Conservation (phyloP, 2,329 filamentous ascomycete species). For the Colletotrichum magnum region DNA sequence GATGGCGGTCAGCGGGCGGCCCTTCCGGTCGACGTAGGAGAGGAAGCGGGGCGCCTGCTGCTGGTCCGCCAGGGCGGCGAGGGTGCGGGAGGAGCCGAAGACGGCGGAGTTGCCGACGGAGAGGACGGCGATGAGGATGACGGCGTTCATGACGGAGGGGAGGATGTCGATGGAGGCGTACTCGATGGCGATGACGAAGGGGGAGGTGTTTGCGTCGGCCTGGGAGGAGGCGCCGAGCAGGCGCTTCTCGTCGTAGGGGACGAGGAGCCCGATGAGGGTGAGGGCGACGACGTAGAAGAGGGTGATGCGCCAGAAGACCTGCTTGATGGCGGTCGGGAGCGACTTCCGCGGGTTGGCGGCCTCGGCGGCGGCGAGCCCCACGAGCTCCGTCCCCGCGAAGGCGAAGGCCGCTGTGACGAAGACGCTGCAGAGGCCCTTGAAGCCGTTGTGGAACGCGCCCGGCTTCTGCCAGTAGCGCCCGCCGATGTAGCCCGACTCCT, state of each 20-base stretch:
- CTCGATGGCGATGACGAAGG: slow-evolving; percentile 93
- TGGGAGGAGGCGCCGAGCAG: slow-evolving; percentile 70
- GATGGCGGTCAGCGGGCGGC: slow-evolving; percentile 84
- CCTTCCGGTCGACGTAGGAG: slow-evolving; percentile 85
- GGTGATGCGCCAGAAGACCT: slow-evolving; percentile 94
- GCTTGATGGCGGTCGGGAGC: slow-evolving; percentile 88
- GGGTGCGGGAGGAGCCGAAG: slow-evolving; percentile 90
- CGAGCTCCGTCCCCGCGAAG: slow-evolving; percentile 82
- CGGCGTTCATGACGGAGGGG: slow-evolving; percentile 93
- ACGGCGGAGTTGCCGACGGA: slow-evolving; percentile 94
- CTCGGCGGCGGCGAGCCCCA: slow-evolving; percentile 83
- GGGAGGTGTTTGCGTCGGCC: slow-evolving; percentile 78
- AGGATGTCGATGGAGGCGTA: slow-evolving; percentile 86
- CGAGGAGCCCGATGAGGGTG: slow-evolving; percentile 84
- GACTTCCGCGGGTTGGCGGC: slow-evolving; percentile 85
- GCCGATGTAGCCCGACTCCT: slow-evolving; percentile 82
- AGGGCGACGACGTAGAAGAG: slow-evolving; percentile 92
- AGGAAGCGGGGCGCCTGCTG: slow-evolving; percentile 84
- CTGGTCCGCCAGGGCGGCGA: slow-evolving; percentile 91
- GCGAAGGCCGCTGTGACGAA: slow-evolving; percentile 84
- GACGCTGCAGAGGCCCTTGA: slow-evolving; percentile 85
- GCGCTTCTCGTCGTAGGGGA: slow-evolving; percentile 77
- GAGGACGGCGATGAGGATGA: slow-evolving; percentile 91
- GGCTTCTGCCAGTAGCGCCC: slow-evolving; percentile 82
- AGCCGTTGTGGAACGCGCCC: slow-evolving; percentile 87